Evolutionary conservation across 768 basidiomycete genomes (phyloP).

Genomic region (Hygrophorus pudorinus): DNA sequence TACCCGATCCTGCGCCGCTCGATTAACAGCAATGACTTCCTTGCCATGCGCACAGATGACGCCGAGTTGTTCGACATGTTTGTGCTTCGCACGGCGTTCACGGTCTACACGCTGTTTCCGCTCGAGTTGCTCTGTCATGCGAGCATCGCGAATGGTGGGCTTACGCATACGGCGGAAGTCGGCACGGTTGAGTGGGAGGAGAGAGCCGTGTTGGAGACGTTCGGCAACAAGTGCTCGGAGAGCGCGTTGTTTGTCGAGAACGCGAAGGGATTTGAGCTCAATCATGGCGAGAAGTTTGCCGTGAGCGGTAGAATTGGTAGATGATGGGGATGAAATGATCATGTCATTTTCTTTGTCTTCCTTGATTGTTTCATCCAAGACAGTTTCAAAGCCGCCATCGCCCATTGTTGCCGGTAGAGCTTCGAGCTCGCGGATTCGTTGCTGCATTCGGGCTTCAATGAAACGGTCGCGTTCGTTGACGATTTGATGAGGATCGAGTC

Average conservation of each 20-base stretch:
- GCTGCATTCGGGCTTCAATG: constrained; percentile 80
- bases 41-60: constrained; percentile 80
- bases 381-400: constrained; percentile 54
- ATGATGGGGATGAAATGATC: constrained; percentile 20
- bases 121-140: constrained; percentile 82
- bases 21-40: constrained; percentile 59
- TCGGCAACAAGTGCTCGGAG: constrained; percentile 81
- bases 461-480: constrained; percentile 87
- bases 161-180: constrained; percentile 87
- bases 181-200: constrained; percentile 82
- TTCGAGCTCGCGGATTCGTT: constrained; percentile 84
- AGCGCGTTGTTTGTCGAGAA: constrained; percentile 86
- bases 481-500: constrained; percentile 87
- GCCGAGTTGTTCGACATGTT: constrained; percentile 88
- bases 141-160: constrained; percentile 79
- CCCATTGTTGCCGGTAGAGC: constrained; percentile 70
- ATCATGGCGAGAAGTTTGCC: constrained; percentile 86
- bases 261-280: constrained; percentile 82
- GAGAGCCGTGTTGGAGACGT: constrained; percentile 77
- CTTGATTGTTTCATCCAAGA: constrained; percentile 30
- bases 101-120: constrained; percentile 86
- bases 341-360: constrained; percentile 34
- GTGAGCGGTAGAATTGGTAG: constrained; percentile 48
- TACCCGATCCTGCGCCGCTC: constrained; percentile 53
- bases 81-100: constrained; percentile 90